phyloP scores from a whole-genome alignment of 2,329 filamentous ascomycete genomes.

The Hawksworthiomyces lignivorus region DNA sequence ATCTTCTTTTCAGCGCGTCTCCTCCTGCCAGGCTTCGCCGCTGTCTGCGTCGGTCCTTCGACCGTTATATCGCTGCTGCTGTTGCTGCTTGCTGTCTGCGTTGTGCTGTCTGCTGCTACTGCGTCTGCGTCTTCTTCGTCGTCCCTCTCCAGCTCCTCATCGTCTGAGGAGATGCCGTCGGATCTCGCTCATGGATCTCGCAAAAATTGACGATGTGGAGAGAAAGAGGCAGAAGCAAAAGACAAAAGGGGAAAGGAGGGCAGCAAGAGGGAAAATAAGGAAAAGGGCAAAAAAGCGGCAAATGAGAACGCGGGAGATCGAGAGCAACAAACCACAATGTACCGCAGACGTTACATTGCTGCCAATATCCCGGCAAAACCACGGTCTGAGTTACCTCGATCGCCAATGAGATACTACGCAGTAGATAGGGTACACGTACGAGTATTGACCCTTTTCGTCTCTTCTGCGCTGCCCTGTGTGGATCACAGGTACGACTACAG shows the following conservation, averaged over 20 bases:
- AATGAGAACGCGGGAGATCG: background rate
- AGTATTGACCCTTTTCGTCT: background rate
- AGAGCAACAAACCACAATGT: constrained; percentile 15
- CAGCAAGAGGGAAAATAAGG: constrained; percentile 22
- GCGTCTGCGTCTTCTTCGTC: constrained; percentile 4
- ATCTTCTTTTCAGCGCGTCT: too few species aligned
- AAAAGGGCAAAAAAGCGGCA: constrained; percentile 31
- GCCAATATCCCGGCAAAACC: constrained; percentile 16
- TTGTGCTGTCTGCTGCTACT: background rate
- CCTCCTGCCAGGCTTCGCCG: too few species aligned
- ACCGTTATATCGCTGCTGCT: background rate
- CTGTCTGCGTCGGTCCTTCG: too few species aligned
- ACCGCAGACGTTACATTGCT: too few species aligned
- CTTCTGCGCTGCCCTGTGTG: background rate
- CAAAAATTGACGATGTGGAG: background rate
- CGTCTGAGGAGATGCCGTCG: constrained; percentile 11
- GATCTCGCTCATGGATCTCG: constrained; percentile 10
- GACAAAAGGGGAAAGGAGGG: constrained; percentile 8
- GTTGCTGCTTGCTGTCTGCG: background rate
- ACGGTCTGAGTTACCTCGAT: background rate
- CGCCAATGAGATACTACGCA: too few species aligned
- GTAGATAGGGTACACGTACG: too few species aligned
- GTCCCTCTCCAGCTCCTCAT: constrained; percentile 13
- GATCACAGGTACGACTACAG: background rate
- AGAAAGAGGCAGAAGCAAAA: background rate